Conservation (phyloP, 495 filamentous ascomycete species). For the Astrothelium subdiscretum region DNA sequence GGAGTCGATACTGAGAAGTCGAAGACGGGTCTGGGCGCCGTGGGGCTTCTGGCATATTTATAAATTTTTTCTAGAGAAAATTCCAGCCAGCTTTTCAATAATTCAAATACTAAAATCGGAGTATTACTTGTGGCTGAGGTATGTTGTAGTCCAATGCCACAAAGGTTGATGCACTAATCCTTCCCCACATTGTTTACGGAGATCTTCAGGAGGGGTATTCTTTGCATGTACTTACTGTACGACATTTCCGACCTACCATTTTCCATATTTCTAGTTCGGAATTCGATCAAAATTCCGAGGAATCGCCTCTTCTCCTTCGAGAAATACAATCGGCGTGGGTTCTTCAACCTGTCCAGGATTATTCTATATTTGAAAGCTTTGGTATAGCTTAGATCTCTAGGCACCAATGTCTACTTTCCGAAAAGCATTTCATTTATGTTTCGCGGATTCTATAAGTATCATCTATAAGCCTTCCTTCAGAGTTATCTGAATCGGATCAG, state of each 20-base stretch:
- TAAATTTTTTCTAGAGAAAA: not conserved
- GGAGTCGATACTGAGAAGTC: constrained; percentile 15
- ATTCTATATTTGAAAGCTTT: not conserved
- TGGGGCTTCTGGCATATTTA: not conserved
- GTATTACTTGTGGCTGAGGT: not conserved
- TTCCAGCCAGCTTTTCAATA: too few relatives aligned
- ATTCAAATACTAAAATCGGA: too few relatives aligned
- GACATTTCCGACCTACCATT: too few relatives aligned
- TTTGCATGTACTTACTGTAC: too few relatives aligned
- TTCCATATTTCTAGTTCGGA: too few relatives aligned
- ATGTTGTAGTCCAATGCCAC: not conserved
- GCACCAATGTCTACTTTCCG: too few relatives aligned
- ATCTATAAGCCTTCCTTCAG: not conserved
- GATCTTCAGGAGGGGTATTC: not conserved
- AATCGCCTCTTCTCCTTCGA: too few relatives aligned
- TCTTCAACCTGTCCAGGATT: not conserved
- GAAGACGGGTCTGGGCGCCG: not conserved
- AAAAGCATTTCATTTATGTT: not conserved
- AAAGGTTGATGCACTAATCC: not conserved
- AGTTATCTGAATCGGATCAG: not conserved
- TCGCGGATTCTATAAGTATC: not conserved
- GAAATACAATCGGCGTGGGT: not conserved
- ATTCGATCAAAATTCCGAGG: too few relatives aligned
- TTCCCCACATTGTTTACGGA: not conserved
- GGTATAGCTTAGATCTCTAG: too few relatives aligned